Percentiles rank a stretch among this genome's conserved stretches.
Conservation (phyloP, 768 basidiomycete genomes). For the Lyophyllum atratum region DNA sequence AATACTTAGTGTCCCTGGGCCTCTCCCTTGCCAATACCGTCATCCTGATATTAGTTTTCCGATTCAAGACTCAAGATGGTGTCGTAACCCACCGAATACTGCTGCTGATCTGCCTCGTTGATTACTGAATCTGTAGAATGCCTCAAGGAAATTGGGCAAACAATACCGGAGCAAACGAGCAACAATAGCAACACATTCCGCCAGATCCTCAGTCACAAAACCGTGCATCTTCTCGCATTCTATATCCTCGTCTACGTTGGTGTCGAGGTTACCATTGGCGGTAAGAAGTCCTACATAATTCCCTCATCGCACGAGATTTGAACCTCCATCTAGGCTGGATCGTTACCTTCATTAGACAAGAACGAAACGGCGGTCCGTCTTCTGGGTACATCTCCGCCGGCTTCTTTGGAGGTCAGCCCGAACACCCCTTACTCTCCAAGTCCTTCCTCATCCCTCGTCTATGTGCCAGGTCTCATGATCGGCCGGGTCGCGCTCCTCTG, state of each 20-base stretch:
- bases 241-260: constrained; percentile 72
- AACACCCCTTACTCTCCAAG: neutral
- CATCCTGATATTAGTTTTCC: constrained; percentile 59
- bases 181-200: constrained; percentile 29
- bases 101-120: neutral
- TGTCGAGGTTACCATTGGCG: constrained; percentile 62
- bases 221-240: constrained; percentile 63
- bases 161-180: constrained; percentile 31
- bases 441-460: neutral
- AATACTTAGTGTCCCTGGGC: constrained; percentile 72
- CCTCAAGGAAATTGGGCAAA: constrained; percentile 48
- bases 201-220: constrained; percentile 52
- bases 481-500: constrained; percentile 59
- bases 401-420: constrained; percentile 25
- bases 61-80: constrained; percentile 74
- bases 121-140: constrained; percentile 38
- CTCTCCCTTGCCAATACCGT: constrained; percentile 60
- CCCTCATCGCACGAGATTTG: neutral
- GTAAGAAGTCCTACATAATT: constrained; percentile 21
- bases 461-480: constrained; percentile 51
- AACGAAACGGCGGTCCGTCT: constrained; percentile 36
- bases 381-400: constrained; percentile 29
- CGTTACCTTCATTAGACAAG: constrained; percentile 53
- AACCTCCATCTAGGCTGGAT: constrained; percentile 57
- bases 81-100: neutral